Percentiles rank a stretch among this genome's conserved stretches.
Evolutionary conservation across 2,329 filamentous ascomycete species (phyloP).

Genomic region (Grosmannia huntii): DNA sequence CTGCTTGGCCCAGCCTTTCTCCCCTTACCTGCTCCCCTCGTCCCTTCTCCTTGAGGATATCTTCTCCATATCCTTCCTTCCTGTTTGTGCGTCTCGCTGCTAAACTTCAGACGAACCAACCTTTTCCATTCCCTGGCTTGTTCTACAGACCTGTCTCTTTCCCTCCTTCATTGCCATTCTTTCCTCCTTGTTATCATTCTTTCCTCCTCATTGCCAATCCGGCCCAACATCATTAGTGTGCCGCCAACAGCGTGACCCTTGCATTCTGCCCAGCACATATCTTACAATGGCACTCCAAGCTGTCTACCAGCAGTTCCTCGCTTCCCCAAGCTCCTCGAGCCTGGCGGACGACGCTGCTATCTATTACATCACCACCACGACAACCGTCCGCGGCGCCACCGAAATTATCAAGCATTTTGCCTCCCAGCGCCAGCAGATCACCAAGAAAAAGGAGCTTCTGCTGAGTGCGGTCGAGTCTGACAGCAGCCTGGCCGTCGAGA

Average conservation of each 20-base stretch:
- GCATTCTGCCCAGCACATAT: neutral
- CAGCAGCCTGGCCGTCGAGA: constrained; percentile 59
- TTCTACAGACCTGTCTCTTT: neutral
- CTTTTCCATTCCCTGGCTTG: neutral
- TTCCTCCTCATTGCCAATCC: neutral
- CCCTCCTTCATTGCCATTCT: neutral
- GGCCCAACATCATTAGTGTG: neutral
- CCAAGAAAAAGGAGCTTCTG: constrained; percentile 70
- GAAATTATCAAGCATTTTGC: constrained; percentile 75
- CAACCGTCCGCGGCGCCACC: constrained; percentile 53
- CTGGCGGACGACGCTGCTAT: constrained; percentile 55
- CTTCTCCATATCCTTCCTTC: neutral
- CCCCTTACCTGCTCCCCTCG: neutral
- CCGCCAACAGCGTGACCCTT: neutral
- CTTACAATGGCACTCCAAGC: constrained; percentile 32
- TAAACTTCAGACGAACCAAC: neutral
- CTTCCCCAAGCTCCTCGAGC: constrained; percentile 48
- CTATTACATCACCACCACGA: constrained; percentile 85
- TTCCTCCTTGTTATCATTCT: no score
- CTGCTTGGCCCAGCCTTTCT: neutral
- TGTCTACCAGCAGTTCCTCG: constrained; percentile 61
- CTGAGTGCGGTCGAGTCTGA: constrained; percentile 61
- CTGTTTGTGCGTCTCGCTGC: neutral
- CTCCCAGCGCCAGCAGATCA: constrained; percentile 58
- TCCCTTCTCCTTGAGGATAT: no score